Percentiles rank a stretch among this genome's conserved stretches.
These are phyloP conservation scores for Candida suzukii DNA, from an alignment of 805 yeast species.

Conservation along the genomic window DNA sequence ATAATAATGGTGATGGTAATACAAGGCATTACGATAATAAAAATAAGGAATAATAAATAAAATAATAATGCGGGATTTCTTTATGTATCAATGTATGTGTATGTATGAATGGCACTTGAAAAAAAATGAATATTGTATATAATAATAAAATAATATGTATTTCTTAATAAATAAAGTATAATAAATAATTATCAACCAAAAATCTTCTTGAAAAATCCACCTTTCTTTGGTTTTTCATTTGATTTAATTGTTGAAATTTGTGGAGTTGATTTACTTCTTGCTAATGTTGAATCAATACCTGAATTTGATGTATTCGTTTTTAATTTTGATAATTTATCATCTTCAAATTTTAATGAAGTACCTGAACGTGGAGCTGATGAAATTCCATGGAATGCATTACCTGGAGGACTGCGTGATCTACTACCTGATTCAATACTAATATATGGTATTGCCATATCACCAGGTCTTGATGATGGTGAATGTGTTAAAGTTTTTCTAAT, in stretches of 20 bases:
- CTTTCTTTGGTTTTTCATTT: constrained; percentile 7
- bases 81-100: background rate
- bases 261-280: constrained; percentile 2
- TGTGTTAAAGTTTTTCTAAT: background rate
- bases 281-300: constrained; percentile 1
- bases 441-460: constrained; percentile 4
- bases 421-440: constrained; percentile 5
- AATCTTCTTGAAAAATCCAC: constrained; percentile 13
- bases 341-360: constrained; percentile 15
- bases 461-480: background rate
- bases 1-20: background rate
- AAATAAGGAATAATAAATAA: too few species aligned
- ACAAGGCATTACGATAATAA: background rate
- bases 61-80: too few species aligned
- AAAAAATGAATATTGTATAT: too few species aligned
- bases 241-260: constrained; percentile 5
- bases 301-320: background rate
- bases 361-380: constrained; percentile 13
- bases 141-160: too few species aligned
- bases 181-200: constrained; percentile 6
- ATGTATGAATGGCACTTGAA: too few species aligned
- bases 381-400: constrained; percentile 5
- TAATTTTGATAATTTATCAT: background rate
- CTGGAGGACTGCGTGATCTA: background rate
- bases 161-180: too few species aligned